Evolutionary conservation across 2,329 filamentous ascomycete species (phyloP).

Genomic region (Penicillium italicum): DNA sequence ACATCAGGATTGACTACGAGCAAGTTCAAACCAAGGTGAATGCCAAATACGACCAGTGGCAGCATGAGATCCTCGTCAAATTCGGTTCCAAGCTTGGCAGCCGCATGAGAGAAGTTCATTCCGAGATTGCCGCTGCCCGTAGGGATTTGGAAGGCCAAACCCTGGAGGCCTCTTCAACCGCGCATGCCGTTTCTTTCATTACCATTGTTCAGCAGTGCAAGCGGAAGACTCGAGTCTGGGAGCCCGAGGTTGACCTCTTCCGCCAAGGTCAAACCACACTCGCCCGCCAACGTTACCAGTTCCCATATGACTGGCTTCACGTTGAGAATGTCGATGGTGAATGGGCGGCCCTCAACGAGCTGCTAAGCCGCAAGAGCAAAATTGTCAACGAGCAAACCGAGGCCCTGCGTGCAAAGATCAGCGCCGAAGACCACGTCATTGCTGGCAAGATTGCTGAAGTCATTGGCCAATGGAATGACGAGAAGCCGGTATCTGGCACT

Average conservation of each 20-base stretch:
- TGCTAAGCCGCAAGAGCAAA: conserved; percentile 86
- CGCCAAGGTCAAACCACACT: conserved; percentile 92
- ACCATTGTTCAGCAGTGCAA: conserved; percentile 96
- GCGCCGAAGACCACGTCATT: conserved; percentile 87
- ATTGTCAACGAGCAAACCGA: conserved; percentile 96
- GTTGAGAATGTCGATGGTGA: conserved; percentile 95
- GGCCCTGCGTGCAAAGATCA: conserved; percentile 88
- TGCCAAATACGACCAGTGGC: conserved; percentile 99
- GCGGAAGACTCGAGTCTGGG: conserved; percentile 89
- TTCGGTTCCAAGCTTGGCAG: conserved; percentile 85
- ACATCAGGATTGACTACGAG: conserved; percentile 94
- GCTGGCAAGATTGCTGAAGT: conserved; percentile 83
- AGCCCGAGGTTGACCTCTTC: conserved; percentile 93
- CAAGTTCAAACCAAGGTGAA: conserved; percentile 99
- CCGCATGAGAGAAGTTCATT: conserved; percentile 87
- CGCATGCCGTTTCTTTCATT: conserved; percentile 96
- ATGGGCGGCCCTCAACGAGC: conserved; percentile 90
- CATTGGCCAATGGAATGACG: conserved; percentile 83
- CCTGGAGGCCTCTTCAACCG: conserved; percentile 89
- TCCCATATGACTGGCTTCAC: conserved; percentile 88
- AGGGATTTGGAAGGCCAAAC: conserved; percentile 88
- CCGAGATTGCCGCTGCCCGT: conserved; percentile 85
- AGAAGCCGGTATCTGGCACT: conserved; percentile 93
- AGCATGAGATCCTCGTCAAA: conserved; percentile 91
- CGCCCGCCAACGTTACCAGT: conserved; percentile 86